phyloP scores from a whole-genome alignment of 2,329 filamentous ascomycete species.

The Arthrobotrys musiformis region DNA sequence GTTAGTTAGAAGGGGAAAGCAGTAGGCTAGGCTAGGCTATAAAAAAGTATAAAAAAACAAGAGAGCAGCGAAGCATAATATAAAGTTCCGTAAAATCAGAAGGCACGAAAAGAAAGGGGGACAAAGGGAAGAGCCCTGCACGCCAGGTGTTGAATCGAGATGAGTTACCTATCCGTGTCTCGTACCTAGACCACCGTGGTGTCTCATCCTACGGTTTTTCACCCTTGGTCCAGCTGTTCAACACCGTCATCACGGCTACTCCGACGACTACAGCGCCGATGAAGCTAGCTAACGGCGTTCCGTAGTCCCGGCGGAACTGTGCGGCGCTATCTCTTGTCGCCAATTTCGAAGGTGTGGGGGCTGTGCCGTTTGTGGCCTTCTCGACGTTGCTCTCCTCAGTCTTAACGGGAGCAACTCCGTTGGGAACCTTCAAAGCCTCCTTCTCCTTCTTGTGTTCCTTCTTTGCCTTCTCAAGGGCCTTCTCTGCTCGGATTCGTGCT shows the following conservation, averaged over 20 bases:
- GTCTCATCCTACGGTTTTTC: constrained; percentile 61
- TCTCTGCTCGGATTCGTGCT: constrained; percentile 36
- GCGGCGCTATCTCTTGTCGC: constrained; percentile 60
- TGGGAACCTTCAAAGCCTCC: constrained; percentile 63
- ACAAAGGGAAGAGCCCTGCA: constrained; percentile 2
- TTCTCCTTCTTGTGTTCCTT: constrained; percentile 57
- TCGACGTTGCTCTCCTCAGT: constrained; percentile 62
- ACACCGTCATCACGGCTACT: constrained; percentile 85
- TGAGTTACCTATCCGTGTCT: constrained; percentile 8
- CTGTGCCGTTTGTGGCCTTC: constrained; percentile 62
- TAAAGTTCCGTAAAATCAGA: constrained; percentile 7
- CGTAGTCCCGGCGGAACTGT: constrained; percentile 63
- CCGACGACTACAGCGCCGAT: constrained; percentile 82
- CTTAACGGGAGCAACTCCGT: constrained; percentile 67
- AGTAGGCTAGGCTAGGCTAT: constrained; percentile 7
- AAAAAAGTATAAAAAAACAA: constrained; percentile 6
- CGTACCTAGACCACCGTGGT: no score
- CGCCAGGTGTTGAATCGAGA: not conserved
- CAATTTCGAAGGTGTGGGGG: constrained; percentile 63
- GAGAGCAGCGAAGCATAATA: not conserved
- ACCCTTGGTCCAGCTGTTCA: constrained; percentile 80
- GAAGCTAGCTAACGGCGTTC: constrained; percentile 82
- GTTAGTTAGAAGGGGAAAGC: not conserved
- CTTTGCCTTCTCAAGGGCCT: constrained; percentile 59
- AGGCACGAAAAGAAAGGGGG: constrained; percentile 9